Evolutionary conservation across 208 protist genomes (phyloP).

Genomic region (Novymonas esmeraldas): DNA sequence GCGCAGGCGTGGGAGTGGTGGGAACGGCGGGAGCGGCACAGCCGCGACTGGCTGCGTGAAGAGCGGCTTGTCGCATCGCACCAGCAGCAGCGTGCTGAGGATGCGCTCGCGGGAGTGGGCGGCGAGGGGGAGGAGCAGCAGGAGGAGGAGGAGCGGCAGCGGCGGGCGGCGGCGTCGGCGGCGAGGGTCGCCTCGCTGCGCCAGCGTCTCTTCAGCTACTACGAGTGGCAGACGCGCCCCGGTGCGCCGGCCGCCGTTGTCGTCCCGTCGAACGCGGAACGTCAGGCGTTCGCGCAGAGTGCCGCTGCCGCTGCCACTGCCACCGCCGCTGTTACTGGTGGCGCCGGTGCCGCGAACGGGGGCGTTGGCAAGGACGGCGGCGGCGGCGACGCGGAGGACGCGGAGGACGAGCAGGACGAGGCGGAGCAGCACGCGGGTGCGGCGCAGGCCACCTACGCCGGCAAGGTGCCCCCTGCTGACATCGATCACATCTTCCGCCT

Average conservation of each 20-base stretch:
- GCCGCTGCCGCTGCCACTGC: not conserved
- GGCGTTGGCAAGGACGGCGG: not conserved
- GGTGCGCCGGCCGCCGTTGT: conserved; percentile 11
- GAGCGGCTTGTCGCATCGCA: conserved; percentile 40
- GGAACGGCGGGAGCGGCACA: conserved; percentile 41
- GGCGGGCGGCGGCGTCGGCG: not conserved
- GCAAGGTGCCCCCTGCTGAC: conserved; percentile 65
- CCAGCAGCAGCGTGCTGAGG: conserved; percentile 9
- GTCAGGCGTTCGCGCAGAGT: conserved; percentile 15
- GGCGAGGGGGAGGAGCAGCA: not conserved
- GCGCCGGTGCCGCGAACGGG: conserved; percentile 2
- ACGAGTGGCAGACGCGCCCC: conserved; percentile 27
- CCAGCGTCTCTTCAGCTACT: conserved; percentile 45
- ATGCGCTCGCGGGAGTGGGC: not conserved
- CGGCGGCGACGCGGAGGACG: conserved; percentile 1
- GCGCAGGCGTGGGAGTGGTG: conserved; percentile 83
- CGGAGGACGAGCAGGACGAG: conserved; percentile 13
- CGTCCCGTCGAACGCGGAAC: conserved; percentile 12
- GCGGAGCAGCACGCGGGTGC: not conserved
- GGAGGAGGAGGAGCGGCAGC: not conserved
- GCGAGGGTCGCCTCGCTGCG: conserved; percentile 13
- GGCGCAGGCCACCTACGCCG: conserved; percentile 53
- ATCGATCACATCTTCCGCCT: conserved; percentile 69
- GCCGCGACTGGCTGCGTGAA: conserved; percentile 76
- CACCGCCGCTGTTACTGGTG: no score